Base-by-base conservation (phyloP, 2,329 filamentous ascomycete genomes). In the Aspergillus spinulosporus region DNA sequence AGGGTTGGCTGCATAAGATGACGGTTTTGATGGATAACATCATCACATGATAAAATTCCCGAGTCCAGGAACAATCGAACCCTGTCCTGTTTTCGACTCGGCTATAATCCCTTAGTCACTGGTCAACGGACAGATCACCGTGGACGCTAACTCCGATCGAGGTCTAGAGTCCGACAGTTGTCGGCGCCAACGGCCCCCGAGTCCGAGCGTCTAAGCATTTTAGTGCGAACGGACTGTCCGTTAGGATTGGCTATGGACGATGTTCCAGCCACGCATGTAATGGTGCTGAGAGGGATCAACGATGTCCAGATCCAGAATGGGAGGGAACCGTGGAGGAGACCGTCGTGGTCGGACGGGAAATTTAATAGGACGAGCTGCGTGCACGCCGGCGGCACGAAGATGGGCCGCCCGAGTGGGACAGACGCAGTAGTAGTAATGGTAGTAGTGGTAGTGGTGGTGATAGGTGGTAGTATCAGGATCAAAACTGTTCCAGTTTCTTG, bases 31-130 rank as follows among this genome's bases (percentile, higher is more conserved):
- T 31, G 9, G 40, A 52, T 52, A 43, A 52, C 50, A 52, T 52
- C 50, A 52, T 52, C 50, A 52, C 43, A 47, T 52, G 50, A 47
- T 46, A 34, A 46, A 43, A 47, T 44, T 40, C 42, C 32, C 39
- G 50, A 40, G 34, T 12, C 32, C 42, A 47, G 50, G 32, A 39
- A 46, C 50, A n/a, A 42, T 5, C 39, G 7, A 21, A 37, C 32
- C 40, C 9, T 37, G 49, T 14, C 9, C n/a, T 12, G 14, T 6
- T n/a, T 21, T 43, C 12, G 48, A 5, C 21, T 49, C 34, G 34
- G 11, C n/a, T 37, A 37, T 37, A 37, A 12, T 37, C 9, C 9
- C 34, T 12, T 37, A 4, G 8, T 37, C 34, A 12, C 11, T 12
- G 34, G 11, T 37, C 9, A 37, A 37, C 34, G 34, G 34, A 46